phyloP scores from a whole-genome alignment of 2,329 filamentous ascomycete species.

The Ophiobolus disseminans region DNA sequence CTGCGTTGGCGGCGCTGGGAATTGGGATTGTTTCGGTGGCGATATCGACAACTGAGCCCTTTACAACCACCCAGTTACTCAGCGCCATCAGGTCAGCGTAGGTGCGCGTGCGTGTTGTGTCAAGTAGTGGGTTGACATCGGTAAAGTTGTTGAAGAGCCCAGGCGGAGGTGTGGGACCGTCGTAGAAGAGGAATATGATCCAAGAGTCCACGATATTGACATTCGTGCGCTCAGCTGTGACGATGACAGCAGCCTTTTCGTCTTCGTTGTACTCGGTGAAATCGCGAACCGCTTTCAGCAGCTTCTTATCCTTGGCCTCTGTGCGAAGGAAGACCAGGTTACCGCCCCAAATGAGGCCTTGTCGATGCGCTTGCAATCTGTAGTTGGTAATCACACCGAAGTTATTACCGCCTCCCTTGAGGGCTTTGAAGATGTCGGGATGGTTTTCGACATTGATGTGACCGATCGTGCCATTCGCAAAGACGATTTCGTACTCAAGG shows the following conservation, averaged over 20 bases:
- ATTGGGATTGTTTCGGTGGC: slow-evolving; percentile 44
- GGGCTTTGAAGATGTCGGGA: slow-evolving; percentile 46
- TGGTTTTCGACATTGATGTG: slow-evolving; percentile 30
- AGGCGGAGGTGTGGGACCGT: slow-evolving; percentile 52
- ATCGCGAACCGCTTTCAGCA: slow-evolving; percentile 60
- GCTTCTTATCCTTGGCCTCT: slow-evolving; percentile 44
- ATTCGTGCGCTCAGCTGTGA: slow-evolving; percentile 37
- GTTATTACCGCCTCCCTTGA: slow-evolving; percentile 50
- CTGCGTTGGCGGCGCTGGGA: slow-evolving; percentile 28
- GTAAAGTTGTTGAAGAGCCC: slow-evolving; percentile 66
- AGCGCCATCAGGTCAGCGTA: slow-evolving; percentile 56
- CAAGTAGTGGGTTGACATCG: slow-evolving; percentile 52
- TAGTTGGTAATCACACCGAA: slow-evolving; percentile 50
- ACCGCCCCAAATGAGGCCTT: slow-evolving; percentile 55
- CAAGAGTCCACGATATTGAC: slow-evolving; percentile 38
- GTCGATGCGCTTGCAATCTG: slow-evolving; percentile 28
- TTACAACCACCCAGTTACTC: slow-evolving; percentile 53
- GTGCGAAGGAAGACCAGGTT: slow-evolving; percentile 52
- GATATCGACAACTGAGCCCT: slow-evolving; percentile 43
- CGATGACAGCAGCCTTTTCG: slow-evolving; percentile 40
- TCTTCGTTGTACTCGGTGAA: slow-evolving; percentile 63
- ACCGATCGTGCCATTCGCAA: slow-evolving; percentile 54
- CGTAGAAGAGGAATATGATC: slow-evolving; percentile 45
- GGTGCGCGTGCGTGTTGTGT: slow-evolving; percentile 57
- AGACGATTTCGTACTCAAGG: slow-evolving; percentile 55